Conservation (phyloP, 1,139 yeast species). For the Magnusiomyces suaveolens region DNA sequence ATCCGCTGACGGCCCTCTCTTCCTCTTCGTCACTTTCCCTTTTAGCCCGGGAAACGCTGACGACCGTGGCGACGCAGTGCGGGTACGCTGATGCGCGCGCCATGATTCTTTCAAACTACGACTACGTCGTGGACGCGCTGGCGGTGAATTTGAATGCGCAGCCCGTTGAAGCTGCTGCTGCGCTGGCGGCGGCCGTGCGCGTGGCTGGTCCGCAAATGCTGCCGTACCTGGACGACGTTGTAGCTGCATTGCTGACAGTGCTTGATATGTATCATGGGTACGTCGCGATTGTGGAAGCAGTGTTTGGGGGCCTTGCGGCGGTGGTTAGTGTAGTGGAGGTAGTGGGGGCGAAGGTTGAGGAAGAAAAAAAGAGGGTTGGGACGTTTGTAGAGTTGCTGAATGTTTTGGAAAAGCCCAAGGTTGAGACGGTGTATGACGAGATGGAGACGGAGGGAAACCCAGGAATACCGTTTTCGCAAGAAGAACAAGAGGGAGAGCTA, state of each 20-base stretch:
- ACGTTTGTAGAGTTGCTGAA: conserved; percentile 20
- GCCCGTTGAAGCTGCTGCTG: conserved; percentile 57
- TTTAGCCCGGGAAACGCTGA: conserved; percentile 41
- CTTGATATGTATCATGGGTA: conserved; percentile 84
- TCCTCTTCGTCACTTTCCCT: no score
- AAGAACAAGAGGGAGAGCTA: conserved; percentile 13
- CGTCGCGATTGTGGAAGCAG: conserved; percentile 57
- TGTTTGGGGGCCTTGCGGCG: conserved; percentile 50
- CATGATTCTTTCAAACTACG: conserved; percentile 59
- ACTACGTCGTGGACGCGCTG: conserved; percentile 68
- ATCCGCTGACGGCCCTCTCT: no score
- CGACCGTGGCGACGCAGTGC: conserved; percentile 43
- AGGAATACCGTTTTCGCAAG: neutral
- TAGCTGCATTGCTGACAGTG: conserved; percentile 62
- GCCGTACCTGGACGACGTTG: conserved; percentile 59
- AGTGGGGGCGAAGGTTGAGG: conserved; percentile 22
- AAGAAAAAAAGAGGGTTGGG: conserved; percentile 6
- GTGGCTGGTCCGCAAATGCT: conserved; percentile 61
- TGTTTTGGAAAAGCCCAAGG: conserved; percentile 15
- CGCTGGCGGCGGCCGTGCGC: conserved; percentile 54
- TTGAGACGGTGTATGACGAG: neutral
- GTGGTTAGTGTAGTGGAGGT: neutral
- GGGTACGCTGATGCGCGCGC: conserved; percentile 48
- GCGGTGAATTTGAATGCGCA: conserved; percentile 60
- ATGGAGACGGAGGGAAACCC: neutral